Percentiles rank a stretch among this genome's conserved stretches.
Conservation (phyloP, 2,329 filamentous ascomycete genomes). For the Nakataea oryzae region DNA sequence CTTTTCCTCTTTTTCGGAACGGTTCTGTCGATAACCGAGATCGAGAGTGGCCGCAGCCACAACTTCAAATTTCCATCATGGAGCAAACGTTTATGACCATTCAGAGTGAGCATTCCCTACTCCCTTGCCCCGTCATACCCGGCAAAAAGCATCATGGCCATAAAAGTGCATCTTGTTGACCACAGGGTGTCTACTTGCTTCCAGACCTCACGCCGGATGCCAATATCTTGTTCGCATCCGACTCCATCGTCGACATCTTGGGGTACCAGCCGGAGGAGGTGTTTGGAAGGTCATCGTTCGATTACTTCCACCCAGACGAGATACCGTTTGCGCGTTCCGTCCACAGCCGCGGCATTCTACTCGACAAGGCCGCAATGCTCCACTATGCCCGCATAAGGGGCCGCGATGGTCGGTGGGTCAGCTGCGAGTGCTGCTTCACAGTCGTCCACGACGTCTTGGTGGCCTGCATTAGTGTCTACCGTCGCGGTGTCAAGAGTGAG, state of each 20-base stretch:
- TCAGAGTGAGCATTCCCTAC: slow-evolving; percentile 51
- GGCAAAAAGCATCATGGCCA: neutral
- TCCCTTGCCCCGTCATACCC: neutral
- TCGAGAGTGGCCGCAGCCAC: too few relatives aligned
- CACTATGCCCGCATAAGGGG: slow-evolving; percentile 67
- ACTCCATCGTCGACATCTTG: slow-evolving; percentile 74
- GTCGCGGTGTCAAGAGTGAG: slow-evolving; percentile 56
- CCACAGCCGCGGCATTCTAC: slow-evolving; percentile 60
- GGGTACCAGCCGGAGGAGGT: slow-evolving; percentile 71
- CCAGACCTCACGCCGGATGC: slow-evolving; percentile 68
- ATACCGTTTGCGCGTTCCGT: slow-evolving; percentile 63
- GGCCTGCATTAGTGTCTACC: slow-evolving; percentile 72
- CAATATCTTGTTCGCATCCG: slow-evolving; percentile 72
- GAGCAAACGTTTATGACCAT: slow-evolving; percentile 88
- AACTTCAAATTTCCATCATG: slow-evolving; percentile 32
- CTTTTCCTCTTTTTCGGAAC: too few relatives aligned
- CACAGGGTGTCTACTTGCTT: neutral
- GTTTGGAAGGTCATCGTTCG: slow-evolving; percentile 66
- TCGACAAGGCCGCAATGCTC: slow-evolving; percentile 78
- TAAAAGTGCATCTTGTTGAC: neutral
- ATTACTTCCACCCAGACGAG: slow-evolving; percentile 79
- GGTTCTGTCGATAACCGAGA: too few relatives aligned
- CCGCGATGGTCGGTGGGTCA: slow-evolving; percentile 60
- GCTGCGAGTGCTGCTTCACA: slow-evolving; percentile 83
- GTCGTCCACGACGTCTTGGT: slow-evolving; percentile 82